Evolutionary conservation across 306 rosid genomes (phyloP).

Genomic region (Lathyrus aphaca): DNA sequence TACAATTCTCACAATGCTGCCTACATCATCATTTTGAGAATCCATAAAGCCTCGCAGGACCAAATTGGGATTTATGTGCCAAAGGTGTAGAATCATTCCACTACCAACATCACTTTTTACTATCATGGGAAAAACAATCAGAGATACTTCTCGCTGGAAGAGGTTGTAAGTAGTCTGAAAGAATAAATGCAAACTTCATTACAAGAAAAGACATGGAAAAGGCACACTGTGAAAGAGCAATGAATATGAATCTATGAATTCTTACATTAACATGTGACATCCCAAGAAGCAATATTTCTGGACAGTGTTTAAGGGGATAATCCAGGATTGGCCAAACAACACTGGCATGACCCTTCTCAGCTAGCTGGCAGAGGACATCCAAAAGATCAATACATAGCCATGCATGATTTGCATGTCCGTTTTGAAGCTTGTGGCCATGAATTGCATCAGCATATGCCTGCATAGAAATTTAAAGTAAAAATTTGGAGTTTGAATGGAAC

Average conservation of each 20-base stretch:
- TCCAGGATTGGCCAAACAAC: slow-evolving; percentile 77
- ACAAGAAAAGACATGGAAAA: slow-evolving; percentile 14
- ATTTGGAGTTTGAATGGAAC: slow-evolving; percentile 18
- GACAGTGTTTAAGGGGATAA: slow-evolving; percentile 85
- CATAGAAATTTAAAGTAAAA: slow-evolving; percentile 33
- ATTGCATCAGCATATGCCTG: slow-evolving; percentile 78
- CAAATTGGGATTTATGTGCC: slow-evolving; percentile 76
- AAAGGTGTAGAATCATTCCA: slow-evolving; percentile 76
- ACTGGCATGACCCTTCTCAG: slow-evolving; percentile 94
- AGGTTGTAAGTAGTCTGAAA: slow-evolving; percentile 93
- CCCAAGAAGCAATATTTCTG: slow-evolving; percentile 94
- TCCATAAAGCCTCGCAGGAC: slow-evolving; percentile 82
- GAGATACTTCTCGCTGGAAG: slow-evolving; percentile 80
- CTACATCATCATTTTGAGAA: slow-evolving; percentile 66
- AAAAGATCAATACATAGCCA: slow-evolving; percentile 89
- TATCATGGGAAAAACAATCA: slow-evolving; percentile 66
- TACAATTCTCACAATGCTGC: slow-evolving; percentile 59
- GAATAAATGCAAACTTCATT: slow-evolving; percentile 37
- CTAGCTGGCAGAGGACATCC: slow-evolving; percentile 78
- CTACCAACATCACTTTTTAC: slow-evolving; percentile 58
- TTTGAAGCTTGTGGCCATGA: slow-evolving; percentile 76
- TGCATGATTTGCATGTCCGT: slow-evolving; percentile 85
- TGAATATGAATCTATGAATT: slow-evolving; percentile 11
- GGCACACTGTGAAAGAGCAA: slow-evolving; percentile 9
- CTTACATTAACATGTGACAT: slow-evolving; percentile 78